Base-by-base conservation (phyloP, 148 eudicot species). In the Rheum nobile region DNA sequence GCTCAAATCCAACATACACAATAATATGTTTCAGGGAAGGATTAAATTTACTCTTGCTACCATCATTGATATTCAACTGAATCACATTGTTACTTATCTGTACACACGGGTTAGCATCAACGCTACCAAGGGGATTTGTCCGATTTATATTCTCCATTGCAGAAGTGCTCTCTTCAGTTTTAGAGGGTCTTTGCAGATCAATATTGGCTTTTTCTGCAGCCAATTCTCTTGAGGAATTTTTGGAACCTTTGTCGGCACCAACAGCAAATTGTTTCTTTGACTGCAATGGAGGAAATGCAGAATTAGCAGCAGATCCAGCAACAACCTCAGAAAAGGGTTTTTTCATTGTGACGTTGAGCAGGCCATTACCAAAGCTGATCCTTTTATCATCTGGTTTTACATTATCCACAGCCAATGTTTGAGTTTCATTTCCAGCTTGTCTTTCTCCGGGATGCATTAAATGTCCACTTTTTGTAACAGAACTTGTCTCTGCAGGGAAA, bases 261-360 rank as follows among this genome's bases (percentile, higher is more conserved):
- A 46, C 75, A 44, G 79, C 42, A 55, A 79, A 73, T 78, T 78
- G 91, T 72, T 78, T 83, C 79, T 80, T 88, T 39, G 88, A 61
- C 74, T 86, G 90, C 72, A 93, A 80, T 55, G 98, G 98, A 22
- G 97, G 98, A 77, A 93, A 93, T 61, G 85, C 89, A 29, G 91
- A 89, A 81, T 74, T 68, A 68, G 87, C 73, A 78, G 88, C 80
- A 42, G 91, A 81, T 75, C 98, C 98, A 67, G 98, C 97, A 83
- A 94, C 98, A 79, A 94, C 98, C 90, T 94, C 98, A 48, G 98
- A 88, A 81, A 94, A 94, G 38, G 93, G 89, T 80, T 94, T 94
- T 79, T 75, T 89, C 91, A 89, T 89, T 61, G 86, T 79, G 71
- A 88, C 84, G 78, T 85, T 86, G 71, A 97, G 87, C 61, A 88